Evolutionary conservation across 2,329 filamentous ascomycete genomes (phyloP).

Genomic region (Aspergillus melleus): DNA sequence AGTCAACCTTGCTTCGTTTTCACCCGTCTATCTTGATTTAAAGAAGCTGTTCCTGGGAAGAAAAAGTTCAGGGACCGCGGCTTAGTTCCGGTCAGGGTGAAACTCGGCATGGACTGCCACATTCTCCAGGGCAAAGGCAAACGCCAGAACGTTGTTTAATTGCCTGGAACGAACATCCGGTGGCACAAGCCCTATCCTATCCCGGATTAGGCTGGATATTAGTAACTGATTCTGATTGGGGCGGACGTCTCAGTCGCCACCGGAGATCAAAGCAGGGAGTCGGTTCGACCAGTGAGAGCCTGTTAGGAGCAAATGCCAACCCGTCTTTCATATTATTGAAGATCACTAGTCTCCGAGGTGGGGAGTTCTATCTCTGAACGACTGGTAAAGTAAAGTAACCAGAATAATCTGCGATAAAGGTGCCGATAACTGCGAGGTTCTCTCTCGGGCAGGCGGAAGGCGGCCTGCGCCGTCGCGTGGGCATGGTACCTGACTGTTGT

Average conservation of each 20-base stretch:
- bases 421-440: not conserved
- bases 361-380: not conserved
- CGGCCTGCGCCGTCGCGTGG: not conserved
- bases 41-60: not conserved
- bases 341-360: not conserved
- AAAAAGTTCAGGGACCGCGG: not conserved
- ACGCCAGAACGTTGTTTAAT: not conserved
- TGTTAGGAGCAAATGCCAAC: not conserved
- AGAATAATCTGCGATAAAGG: not conserved
- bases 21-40: not conserved
- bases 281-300: not conserved
- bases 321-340: not conserved
- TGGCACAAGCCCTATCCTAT: not conserved
- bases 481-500: not conserved
- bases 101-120: not conserved
- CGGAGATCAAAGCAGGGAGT: not conserved
- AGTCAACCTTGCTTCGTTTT: not conserved
- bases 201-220: not conserved
- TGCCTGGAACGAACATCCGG: not conserved
- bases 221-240: not conserved
- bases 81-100: not conserved
- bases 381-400: not conserved
- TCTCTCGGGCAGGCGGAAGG: not conserved
- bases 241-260: not conserved
- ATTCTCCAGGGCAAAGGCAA: not conserved